phyloP scores from a whole-genome alignment of 106 monocot species.

The Ottelia alismoides region DNA sequence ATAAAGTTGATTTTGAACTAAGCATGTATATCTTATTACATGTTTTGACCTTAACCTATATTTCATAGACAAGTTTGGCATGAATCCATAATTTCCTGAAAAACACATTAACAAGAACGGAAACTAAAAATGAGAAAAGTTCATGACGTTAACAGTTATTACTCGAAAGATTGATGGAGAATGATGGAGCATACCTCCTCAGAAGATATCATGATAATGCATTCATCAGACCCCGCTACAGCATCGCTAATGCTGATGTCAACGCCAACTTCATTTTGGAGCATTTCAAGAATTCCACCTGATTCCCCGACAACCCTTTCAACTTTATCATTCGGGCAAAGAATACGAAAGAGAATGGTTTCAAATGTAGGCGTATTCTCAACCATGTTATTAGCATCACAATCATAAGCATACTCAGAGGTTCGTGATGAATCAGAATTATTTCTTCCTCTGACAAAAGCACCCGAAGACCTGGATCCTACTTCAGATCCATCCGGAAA shows the following conservation, averaged over 20 bases:
- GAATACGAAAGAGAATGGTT: conserved; percentile 68
- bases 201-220: conserved; percentile 59
- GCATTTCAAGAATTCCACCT: conserved; percentile 67
- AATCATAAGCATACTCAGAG: conserved; percentile 39
- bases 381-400: conserved; percentile 28
- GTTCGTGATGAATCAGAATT: conserved; percentile 25
- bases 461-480: conserved; percentile 29
- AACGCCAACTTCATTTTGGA: conserved; percentile 74
- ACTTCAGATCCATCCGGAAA: conserved; percentile 43
- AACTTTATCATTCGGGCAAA: conserved; percentile 79
- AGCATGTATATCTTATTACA: too few relatives aligned
- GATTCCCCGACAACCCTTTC: conserved; percentile 35
- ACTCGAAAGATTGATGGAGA: not conserved
- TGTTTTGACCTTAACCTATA: too few relatives aligned
- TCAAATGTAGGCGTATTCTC: conserved; percentile 28
- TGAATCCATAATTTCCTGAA: too few relatives aligned
- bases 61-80: too few relatives aligned
- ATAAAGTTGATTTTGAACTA: too few relatives aligned
- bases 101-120: too few relatives aligned
- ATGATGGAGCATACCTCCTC: conserved; percentile 45
- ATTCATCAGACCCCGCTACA: conserved; percentile 63
- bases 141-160: too few relatives aligned
- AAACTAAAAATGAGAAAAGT: too few relatives aligned
- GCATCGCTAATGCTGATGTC: conserved; percentile 62
- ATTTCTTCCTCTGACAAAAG: conserved; percentile 27